Percentiles rank a stretch among this genome's conserved stretches.
phyloP scores from a whole-genome alignment of 306 rosid species.

The Trifolium dubium region DNA sequence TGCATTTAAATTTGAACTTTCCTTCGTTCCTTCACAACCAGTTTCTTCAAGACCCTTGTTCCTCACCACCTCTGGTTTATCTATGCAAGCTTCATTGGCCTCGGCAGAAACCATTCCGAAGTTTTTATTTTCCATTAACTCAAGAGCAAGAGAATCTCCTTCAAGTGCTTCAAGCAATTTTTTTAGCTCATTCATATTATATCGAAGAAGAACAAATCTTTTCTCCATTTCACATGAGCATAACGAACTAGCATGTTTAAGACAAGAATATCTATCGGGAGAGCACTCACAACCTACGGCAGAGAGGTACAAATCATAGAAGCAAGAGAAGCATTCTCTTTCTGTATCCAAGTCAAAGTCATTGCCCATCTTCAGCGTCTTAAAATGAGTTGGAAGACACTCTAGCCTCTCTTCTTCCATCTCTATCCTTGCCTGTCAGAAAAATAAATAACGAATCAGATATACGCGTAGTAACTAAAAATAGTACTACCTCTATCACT shows the following conservation, averaged over 20 bases:
- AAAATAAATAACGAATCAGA: conserved; percentile 4
- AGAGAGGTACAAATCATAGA: conserved; percentile 84
- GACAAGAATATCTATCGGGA: conserved; percentile 77
- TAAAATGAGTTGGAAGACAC: conserved; percentile 62
- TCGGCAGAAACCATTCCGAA: conserved; percentile 47
- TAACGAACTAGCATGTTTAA: conserved; percentile 64
- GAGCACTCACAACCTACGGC: conserved; percentile 83
- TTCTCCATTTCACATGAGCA: conserved; percentile 68
- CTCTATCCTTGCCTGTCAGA: conserved; percentile 63
- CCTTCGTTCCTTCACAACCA: conserved; percentile 48
- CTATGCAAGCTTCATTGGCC: conserved; percentile 33
- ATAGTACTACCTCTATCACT: neutral
- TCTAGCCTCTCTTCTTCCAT: conserved; percentile 81
- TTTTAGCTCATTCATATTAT: conserved; percentile 59
- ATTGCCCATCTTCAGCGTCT: conserved; percentile 69
- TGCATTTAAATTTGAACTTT: conserved; percentile 52
- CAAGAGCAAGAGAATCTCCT: conserved; percentile 57
- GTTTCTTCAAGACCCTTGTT: conserved; percentile 41
- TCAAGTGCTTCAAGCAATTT: conserved; percentile 69
- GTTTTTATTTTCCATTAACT: conserved; percentile 52
- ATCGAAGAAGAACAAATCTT: conserved; percentile 65
- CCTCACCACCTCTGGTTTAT: conserved; percentile 48
- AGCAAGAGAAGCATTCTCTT: conserved; percentile 89
- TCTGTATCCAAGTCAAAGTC: conserved; percentile 70
- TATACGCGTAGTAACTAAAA: conserved; percentile 9